phyloP scores from a whole-genome alignment of 2,329 filamentous ascomycete genomes.

The Neodidymelliopsis sp. region DNA sequence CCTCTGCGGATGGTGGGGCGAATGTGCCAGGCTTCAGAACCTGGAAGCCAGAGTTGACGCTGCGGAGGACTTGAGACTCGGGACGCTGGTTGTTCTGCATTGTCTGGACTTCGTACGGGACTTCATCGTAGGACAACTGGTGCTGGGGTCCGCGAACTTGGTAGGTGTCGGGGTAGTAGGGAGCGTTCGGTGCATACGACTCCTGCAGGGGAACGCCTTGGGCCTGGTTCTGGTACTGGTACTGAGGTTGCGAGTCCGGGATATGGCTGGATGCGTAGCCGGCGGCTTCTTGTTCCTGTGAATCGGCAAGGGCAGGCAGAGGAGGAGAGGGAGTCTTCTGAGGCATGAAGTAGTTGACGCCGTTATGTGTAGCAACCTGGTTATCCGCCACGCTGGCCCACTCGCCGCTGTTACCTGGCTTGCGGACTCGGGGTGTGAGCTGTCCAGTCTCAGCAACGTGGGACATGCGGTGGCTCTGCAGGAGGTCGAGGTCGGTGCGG shows the following conservation, averaged over 20 bases:
- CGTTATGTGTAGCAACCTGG: constrained; percentile 39
- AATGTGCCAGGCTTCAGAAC: constrained; percentile 52
- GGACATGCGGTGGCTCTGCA: constrained; percentile 57
- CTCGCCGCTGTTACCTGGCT: constrained; percentile 47
- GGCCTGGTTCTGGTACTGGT: constrained; percentile 27
- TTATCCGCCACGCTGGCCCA: constrained; percentile 48
- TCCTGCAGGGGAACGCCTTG: constrained; percentile 48
- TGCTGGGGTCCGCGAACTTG: constrained; percentile 48
- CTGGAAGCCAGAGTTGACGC: constrained; percentile 53
- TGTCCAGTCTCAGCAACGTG: constrained; percentile 61
- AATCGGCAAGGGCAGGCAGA: constrained; percentile 26
- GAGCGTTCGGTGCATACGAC: constrained; percentile 46
- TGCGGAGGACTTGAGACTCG: constrained; percentile 48
- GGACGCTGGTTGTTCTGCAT: constrained; percentile 35
- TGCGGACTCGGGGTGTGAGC: constrained; percentile 51
- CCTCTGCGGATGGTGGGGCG: constrained; percentile 40
- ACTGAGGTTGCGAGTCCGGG: constrained; percentile 11
- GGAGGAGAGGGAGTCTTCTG: constrained; percentile 49
- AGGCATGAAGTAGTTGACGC: constrained; percentile 49
- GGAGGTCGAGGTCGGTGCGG: constrained; percentile 48
- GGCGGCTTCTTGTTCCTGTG: constrained; percentile 23
- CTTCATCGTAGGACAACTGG: constrained; percentile 45
- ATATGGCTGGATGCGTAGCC: constrained; percentile 19
- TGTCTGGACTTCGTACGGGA: constrained; percentile 39
- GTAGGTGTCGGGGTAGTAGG: constrained; percentile 45